These are phyloP conservation scores for Polygonum maritimum DNA, from an alignment of 148 eudicot genomes.

Conservation along the genomic window DNA sequence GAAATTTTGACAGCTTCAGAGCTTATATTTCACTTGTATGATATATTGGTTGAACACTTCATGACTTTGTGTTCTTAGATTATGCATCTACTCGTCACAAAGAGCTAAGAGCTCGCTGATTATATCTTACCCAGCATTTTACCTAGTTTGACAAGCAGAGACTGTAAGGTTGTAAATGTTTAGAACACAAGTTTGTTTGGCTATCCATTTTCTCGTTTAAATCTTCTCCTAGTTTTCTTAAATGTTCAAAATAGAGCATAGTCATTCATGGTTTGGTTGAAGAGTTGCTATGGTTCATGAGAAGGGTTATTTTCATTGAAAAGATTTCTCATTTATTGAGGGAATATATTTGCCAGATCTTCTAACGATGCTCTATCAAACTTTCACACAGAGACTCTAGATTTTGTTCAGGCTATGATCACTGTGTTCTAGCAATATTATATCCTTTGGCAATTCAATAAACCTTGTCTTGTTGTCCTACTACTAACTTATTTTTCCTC, in stretches of 20 bases:
- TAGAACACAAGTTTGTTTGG: background rate
- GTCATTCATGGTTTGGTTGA: background rate
- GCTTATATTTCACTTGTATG: background rate
- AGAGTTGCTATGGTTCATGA: background rate
- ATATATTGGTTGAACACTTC: background rate
- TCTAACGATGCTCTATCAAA: background rate
- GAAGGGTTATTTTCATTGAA: background rate
- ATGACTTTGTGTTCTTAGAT: background rate
- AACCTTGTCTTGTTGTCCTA: background rate
- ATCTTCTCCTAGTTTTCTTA: background rate
- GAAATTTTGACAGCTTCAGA: background rate
- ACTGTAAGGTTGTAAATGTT: background rate
- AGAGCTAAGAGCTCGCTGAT: background rate
- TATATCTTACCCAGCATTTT: background rate
- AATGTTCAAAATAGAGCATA: background rate
- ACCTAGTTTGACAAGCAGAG: background rate
- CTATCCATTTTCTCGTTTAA: background rate
- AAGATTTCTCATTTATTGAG: background rate
- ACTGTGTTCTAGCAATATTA: too few species aligned
- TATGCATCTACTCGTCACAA: background rate
- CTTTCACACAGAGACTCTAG: background rate
- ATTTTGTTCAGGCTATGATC: background rate
- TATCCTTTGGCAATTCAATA: background rate
- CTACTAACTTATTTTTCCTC: background rate
- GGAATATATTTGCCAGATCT: background rate